Conservation (phyloP, 768 basidiomycete genomes). For the Udeniomyces megalosporus region DNA sequence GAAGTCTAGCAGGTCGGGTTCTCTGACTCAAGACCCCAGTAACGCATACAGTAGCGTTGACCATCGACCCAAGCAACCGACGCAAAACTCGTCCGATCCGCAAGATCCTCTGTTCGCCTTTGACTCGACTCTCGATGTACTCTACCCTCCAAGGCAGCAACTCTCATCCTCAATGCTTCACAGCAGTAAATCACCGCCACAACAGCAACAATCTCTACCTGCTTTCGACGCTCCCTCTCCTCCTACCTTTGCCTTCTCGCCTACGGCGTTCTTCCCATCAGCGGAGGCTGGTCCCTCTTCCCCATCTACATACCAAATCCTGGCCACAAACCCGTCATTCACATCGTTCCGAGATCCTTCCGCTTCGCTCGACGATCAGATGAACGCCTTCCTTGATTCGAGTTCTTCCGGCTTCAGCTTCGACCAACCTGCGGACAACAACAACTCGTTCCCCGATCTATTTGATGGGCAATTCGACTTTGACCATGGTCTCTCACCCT, state of each 20-base stretch:
- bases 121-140: too few relatives aligned
- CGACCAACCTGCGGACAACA: background rate
- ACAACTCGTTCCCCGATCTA: conserved; percentile 4
- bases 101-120: background rate
- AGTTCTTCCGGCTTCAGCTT: too few relatives aligned
- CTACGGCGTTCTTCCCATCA: conserved; percentile 13
- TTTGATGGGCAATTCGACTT: conserved; percentile 13
- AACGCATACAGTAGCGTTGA: background rate
- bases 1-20: background rate
- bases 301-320: conserved; percentile 48
- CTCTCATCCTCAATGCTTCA: too few relatives aligned
- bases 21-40: background rate
- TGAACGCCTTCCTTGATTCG: background rate
- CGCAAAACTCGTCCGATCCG: background rate
- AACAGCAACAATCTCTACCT: background rate
- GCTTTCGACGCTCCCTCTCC: background rate
- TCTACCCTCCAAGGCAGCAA: too few relatives aligned
- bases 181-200: background rate
- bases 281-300: conserved; percentile 1
- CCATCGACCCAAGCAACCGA: background rate
- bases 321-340: conserved; percentile 68
- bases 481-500: background rate
- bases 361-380: background rate
- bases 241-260: conserved; percentile 15
- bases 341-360: conserved; percentile 47